Conservation (phyloP, 257 asterid species). For the Nicotiana undulata region DNA sequence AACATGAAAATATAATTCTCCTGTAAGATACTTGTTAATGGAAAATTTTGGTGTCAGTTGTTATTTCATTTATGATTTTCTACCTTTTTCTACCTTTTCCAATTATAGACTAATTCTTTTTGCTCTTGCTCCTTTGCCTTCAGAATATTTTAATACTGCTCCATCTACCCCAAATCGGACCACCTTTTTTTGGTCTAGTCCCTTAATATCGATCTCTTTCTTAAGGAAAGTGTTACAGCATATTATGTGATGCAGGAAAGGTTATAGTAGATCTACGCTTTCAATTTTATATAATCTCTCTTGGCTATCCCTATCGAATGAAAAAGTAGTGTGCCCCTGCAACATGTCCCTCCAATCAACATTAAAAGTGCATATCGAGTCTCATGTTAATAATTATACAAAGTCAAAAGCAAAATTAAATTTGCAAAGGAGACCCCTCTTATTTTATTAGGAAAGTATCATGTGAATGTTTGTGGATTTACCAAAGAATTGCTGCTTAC, state of each 20-base stretch:
- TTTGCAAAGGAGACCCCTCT: background rate
- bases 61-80: background rate
- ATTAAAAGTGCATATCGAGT: background rate
- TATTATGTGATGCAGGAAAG: background rate
- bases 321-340: background rate
- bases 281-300: background rate
- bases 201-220: background rate
- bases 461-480: background rate
- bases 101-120: background rate
- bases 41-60: background rate
- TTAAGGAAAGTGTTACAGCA: background rate
- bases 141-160: background rate
- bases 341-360: background rate
- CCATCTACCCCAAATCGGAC: background rate
- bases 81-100: background rate
- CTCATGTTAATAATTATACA: background rate
- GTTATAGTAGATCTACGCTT: background rate
- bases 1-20: constrained; percentile 1
- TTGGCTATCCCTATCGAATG: background rate
- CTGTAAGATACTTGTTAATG: constrained; percentile 3
- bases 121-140: background rate
- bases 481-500: too few species aligned
- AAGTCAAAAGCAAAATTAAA: background rate
- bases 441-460: background rate
- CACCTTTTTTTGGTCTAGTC: background rate